Base-by-base conservation (phyloP, 805 yeast species). In the Nakazawaea ishiwadae region DNA sequence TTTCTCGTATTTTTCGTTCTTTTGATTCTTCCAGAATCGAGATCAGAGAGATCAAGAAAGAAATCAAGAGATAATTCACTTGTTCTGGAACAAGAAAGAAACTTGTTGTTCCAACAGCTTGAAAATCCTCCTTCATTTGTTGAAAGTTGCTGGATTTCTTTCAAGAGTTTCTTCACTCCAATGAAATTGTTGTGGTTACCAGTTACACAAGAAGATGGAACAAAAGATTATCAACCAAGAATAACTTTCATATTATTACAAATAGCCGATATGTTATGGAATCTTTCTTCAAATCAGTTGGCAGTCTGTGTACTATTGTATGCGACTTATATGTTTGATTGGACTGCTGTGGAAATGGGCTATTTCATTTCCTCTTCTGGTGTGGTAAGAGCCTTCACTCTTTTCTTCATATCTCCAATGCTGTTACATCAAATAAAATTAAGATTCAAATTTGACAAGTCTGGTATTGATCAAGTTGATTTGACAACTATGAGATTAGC, bases 11-110 rank as follows among this genome's bases (percentile, higher is more conserved):
- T 73, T 1, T 20, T 66, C 4, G 51, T 69, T 4, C 9, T 63
- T 0, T 49, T 71, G 3, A 52, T 74, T 2, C 53, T 83, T n/a
- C 78, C 79, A 2, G 93, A 84, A 54, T 79, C 89, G 5, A 67
- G 90, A 48, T 75, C 84, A 12, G 52, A 56, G 21, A 66, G 68
- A 38, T 73, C 84, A 3, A 66, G 79, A 51, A 54, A 55, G 31
- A 73, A 72, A 52, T 73, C 87, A 0, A 69, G 82, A 43, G 55
- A 68, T 1, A 49, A 16, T 23, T 42, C 48, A 10, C 21, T 35
- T 10, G 38, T 38, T 10, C 32, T 35, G 10, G n/a, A 37, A 7
- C 33, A 41, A 15, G 18, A 14, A 15, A 27, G 40, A 16, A 5
- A 24, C 7, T 29, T 34, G n/a, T 14, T 16, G 18, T 11, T n/a